Base-by-base conservation (phyloP, 2,329 filamentous ascomycete genomes). In the Aureobasidium melanogenum region DNA sequence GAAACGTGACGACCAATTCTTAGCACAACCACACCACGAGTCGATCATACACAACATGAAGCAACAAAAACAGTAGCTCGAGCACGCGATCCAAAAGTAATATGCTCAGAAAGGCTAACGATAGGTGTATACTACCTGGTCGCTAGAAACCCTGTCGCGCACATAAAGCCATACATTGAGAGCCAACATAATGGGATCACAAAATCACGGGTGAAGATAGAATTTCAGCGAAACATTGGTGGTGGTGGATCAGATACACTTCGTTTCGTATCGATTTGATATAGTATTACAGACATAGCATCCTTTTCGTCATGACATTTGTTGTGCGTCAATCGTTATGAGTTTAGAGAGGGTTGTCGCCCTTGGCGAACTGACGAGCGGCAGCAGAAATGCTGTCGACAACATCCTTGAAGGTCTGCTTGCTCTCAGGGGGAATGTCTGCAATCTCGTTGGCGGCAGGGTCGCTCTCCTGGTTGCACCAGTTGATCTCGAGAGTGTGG, bases 401-500 rank as follows among this genome's bases (percentile, higher is more conserved):
- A 19, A 77, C 69, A 34, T 74, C 67, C 71, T 74, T 75, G 64
- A 76, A 76, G 32, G 73, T 73, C 57, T 76, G 71, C 69, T 76
- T 77, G 64, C 73, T 71, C 71, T 77, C 75, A 7, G 65, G 69
- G 1, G 70, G 70, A 19, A 76, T 63, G 61, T 74, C 72, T 17
- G 64, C 65, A 2, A 72, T 66, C 12, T 67, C 67, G 32, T 67
- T 67, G 38, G 71, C 67, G 3, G 69, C 68, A 3, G 70, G 64
- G 59, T 76, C 74, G 17, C 74, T 71, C 30, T 76, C 74, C 61
- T 70, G 67, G 61, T 75, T 76, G 39, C 66, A 65, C 74, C 74
- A 77, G 64, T 77, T 74, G 36, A 76, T 73, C 62, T 76, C 74
- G 60, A 75, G 71, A 2, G 74, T 76, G 64, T 72, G 72, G 64